Percentiles rank a stretch among this genome's conserved stretches.
Evolutionary conservation across 2,329 filamentous ascomycete genomes (phyloP).

Genomic region (Microsporum canis): DNA sequence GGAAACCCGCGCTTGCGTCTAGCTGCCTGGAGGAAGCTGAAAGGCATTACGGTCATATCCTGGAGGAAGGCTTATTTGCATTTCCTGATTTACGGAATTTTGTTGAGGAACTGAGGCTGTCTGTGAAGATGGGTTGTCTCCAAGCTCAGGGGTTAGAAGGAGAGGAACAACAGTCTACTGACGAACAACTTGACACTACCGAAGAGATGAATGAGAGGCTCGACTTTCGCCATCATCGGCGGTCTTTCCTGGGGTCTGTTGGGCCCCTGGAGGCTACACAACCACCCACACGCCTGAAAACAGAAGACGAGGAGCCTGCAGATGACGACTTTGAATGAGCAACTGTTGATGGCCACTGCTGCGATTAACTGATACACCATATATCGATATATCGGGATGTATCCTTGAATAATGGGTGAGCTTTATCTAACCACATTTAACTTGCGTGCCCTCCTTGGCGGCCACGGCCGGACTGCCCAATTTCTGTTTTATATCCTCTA

Average conservation of each 20-base stretch:
- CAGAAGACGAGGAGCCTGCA: slow-evolving; percentile 25
- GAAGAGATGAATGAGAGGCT: slow-evolving; percentile 45
- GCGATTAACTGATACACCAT: neutral
- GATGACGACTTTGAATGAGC: slow-evolving; percentile 41
- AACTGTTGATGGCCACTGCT: neutral
- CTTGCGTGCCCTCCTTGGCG: neutral
- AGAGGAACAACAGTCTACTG: slow-evolving; percentile 21
- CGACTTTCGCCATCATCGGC: slow-evolving; percentile 39
- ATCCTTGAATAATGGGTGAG: too few species aligned
- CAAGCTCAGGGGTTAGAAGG: slow-evolving; percentile 32
- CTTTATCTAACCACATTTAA: too few species aligned
- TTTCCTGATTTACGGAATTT: slow-evolving; percentile 44
- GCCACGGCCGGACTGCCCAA: neutral
- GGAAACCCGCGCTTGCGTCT: slow-evolving; percentile 67
- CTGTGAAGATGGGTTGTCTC: slow-evolving; percentile 34
- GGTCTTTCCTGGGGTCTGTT: slow-evolving; percentile 43
- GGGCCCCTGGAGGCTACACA: slow-evolving; percentile 45
- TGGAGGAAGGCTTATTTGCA: slow-evolving; percentile 33
- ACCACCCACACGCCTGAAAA: slow-evolving; percentile 28
- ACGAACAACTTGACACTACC: slow-evolving; percentile 20
- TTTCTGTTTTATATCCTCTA: neutral
- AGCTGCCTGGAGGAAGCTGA: slow-evolving; percentile 61
- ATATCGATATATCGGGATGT: neutral
- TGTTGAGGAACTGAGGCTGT: slow-evolving; percentile 33
- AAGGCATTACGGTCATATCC: slow-evolving; percentile 39